These are phyloP conservation scores for Sungouiella thailandica DNA, from an alignment of 805 yeast genomes.

Conservation along the genomic window DNA sequence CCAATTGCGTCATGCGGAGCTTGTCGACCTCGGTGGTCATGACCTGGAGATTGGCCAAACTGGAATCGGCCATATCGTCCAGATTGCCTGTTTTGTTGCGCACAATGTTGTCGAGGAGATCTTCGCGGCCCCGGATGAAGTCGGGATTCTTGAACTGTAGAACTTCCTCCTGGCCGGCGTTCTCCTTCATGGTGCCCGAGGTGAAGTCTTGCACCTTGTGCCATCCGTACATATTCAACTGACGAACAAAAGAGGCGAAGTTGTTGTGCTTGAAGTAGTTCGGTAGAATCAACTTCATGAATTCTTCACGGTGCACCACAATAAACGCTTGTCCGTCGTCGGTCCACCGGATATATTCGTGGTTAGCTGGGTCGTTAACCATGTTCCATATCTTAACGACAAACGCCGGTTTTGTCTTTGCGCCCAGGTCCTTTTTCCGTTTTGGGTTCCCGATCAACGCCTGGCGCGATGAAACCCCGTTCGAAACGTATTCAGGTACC, in stretches of 20 bases:
- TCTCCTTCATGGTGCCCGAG: slow-evolving; percentile 56
- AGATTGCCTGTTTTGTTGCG: slow-evolving; percentile 52
- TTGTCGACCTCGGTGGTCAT: slow-evolving; percentile 68
- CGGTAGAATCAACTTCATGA: slow-evolving; percentile 81
- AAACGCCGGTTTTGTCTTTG: slow-evolving; percentile 79
- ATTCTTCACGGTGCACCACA: slow-evolving; percentile 77
- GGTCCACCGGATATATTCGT: slow-evolving; percentile 75
- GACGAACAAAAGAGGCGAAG: slow-evolving; percentile 94
- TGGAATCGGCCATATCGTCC: slow-evolving; percentile 21
- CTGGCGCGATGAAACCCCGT: slow-evolving; percentile 1
- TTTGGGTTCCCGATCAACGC: slow-evolving; percentile 10
- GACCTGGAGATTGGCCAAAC: slow-evolving; percentile 40
- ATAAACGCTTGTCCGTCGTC: slow-evolving; percentile 81
- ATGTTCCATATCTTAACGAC: slow-evolving; percentile 92
- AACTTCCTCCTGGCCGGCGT: slow-evolving; percentile 61
- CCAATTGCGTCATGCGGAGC: slow-evolving; percentile 71
- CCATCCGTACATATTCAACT: slow-evolving; percentile 98
- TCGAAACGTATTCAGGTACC: slow-evolving; percentile 11
- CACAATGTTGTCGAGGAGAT: slow-evolving; percentile 76
- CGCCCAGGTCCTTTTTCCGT: slow-evolving; percentile 29
- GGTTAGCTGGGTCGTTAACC: slow-evolving; percentile 78
- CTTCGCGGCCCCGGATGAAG: slow-evolving; percentile 75
- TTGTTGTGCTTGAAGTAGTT: slow-evolving; percentile 92
- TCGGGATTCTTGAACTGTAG: slow-evolving; percentile 87
- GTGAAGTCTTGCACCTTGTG: slow-evolving; percentile 93